Conservation (phyloP, 108 stramenopile species). For the Ochromonas danica region DNA sequence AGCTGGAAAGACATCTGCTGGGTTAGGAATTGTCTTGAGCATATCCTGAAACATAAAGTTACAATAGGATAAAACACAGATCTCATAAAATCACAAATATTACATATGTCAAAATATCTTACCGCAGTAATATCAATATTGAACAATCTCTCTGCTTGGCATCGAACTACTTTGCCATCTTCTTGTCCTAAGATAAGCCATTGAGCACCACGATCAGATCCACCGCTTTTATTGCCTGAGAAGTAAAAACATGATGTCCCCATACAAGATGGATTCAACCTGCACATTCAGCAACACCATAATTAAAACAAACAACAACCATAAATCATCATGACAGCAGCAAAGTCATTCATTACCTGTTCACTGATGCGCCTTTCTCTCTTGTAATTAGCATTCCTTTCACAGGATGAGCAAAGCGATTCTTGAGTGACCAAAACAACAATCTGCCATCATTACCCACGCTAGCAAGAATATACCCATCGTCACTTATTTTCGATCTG, state of each 20-base stretch:
- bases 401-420: conserved; percentile 34
- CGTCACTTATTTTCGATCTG: no score
- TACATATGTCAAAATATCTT: no score
- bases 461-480: conserved; percentile 37
- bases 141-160: no score
- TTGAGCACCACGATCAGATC: no score
- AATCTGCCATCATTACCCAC: conserved; percentile 47
- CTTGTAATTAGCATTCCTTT: conserved; percentile 9
- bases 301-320: no score
- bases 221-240: no score
- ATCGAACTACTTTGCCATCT: conserved; percentile 47
- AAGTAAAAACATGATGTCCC: no score
- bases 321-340: no score
- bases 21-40: neutral
- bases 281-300: conserved; percentile 41
- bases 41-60: conserved; percentile 14
- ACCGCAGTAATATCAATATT: no score
- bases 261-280: conserved; percentile 33
- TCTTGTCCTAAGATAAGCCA: conserved; percentile 43
- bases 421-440: conserved; percentile 31
- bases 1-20: neutral
- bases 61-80: conserved; percentile 29
- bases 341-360: no score
- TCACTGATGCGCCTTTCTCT: no score
- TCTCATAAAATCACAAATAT: conserved; percentile 27